Conservation (phyloP, 169 alveolate genomes). For the Perkinsus chesapeaki region DNA sequence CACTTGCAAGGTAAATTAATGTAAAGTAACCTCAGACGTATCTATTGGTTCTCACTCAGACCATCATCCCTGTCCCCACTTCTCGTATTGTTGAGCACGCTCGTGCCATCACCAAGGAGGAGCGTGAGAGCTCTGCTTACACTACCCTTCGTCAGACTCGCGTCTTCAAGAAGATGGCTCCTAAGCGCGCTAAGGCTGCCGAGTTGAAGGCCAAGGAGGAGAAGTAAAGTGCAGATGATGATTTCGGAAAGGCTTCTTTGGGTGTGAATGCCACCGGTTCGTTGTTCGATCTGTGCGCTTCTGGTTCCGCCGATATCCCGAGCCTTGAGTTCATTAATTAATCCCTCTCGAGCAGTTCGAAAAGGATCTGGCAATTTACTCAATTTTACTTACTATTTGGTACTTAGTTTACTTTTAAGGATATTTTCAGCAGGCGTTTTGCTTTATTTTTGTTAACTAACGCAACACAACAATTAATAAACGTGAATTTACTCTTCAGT, state of each 20-base stretch:
- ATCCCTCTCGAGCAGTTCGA: neutral
- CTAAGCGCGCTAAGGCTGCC: slow-evolving; percentile 21
- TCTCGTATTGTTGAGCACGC: slow-evolving; percentile 26
- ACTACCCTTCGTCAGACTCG: slow-evolving; percentile 46
- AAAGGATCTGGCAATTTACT: no score
- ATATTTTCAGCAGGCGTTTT: no score
- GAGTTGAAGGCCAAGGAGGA: neutral
- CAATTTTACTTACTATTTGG: no score
- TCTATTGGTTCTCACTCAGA: neutral
- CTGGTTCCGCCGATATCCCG: neutral
- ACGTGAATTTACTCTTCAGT: neutral
- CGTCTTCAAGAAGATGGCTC: slow-evolving; percentile 30
- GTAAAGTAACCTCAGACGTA: neutral
- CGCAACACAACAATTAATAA: neutral
- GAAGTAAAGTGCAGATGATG: neutral
- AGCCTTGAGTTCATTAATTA: neutral
- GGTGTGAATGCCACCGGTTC: neutral
- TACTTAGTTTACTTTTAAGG: no score
- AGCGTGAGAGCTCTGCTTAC: slow-evolving; percentile 42
- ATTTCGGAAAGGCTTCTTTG: neutral
- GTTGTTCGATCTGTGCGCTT: slow-evolving; percentile 1
- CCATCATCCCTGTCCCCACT: slow-evolving; percentile 22
- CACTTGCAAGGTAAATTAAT: slow-evolving; percentile 8
- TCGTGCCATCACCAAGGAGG: slow-evolving; percentile 50
- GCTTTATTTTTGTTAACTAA: neutral